phyloP scores from a whole-genome alignment of 495 filamentous ascomycete genomes.

The Penicillium desertorum region DNA sequence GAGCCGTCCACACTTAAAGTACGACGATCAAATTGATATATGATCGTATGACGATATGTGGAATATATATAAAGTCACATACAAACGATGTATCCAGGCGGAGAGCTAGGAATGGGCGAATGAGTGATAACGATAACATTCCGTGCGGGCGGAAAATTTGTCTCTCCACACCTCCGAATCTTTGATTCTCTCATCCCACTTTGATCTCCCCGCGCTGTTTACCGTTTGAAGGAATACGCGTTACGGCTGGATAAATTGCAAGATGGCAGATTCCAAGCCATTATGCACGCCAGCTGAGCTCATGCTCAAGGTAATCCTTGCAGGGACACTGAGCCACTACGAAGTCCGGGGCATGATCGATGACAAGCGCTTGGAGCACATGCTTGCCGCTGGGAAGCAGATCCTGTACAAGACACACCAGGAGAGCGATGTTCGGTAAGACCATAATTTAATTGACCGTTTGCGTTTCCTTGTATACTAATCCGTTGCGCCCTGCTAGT shows the following conservation, averaged over 20 bases:
- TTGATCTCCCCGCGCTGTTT: slow-evolving; percentile 10
- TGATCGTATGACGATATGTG: background rate
- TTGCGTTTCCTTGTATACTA: background rate
- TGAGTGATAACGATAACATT: background rate
- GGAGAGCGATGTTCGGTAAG: slow-evolving; percentile 51
- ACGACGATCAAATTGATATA: background rate
- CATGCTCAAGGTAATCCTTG: slow-evolving; percentile 50
- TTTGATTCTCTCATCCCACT: slow-evolving; percentile 13
- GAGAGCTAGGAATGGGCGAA: background rate
- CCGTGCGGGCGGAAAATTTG: slow-evolving; percentile 17
- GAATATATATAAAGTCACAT: too few relatives aligned
- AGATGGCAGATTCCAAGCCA: slow-evolving; percentile 40
- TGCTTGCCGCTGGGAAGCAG: slow-evolving; percentile 51
- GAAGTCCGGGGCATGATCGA: slow-evolving; percentile 53
- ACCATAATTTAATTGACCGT: slow-evolving; percentile 14
- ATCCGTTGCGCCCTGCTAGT: slow-evolving; percentile 16
- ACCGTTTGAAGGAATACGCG: background rate
- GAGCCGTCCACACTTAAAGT: background rate
- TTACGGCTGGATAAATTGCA: slow-evolving; percentile 9
- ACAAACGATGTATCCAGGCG: background rate
- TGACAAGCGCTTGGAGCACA: slow-evolving; percentile 50
- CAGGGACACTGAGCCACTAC: slow-evolving; percentile 51
- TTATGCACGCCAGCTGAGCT: slow-evolving; percentile 49
- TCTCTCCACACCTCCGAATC: slow-evolving; percentile 15
- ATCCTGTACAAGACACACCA: slow-evolving; percentile 53